A percentile compares a stretch with the other conserved stretches of the same genome.
These are phyloP conservation scores for Citeromyces matritensis DNA, from an alignment of 805 yeast genomes.

Conservation along the genomic window DNA sequence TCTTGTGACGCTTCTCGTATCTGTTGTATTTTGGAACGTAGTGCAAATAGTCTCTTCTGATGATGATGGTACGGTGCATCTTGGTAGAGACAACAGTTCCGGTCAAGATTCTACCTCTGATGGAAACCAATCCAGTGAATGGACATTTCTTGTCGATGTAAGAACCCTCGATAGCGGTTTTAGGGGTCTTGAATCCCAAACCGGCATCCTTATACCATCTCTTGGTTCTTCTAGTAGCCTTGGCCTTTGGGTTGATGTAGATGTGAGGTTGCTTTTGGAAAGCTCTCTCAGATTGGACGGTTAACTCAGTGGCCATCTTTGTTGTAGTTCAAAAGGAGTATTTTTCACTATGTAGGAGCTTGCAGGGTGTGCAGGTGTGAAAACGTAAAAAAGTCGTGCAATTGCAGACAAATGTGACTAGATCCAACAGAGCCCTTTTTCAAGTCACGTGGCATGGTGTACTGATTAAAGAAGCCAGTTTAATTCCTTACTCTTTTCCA, in stretches of 20 bases:
- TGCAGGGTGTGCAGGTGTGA: conserved; percentile 1
- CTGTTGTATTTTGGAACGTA: conserved; percentile 99
- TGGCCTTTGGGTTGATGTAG: conserved; percentile 99
- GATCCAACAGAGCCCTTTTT: neutral
- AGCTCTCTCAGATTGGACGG: conserved; percentile 99
- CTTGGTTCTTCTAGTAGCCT: conserved; percentile 97
- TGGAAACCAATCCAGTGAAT: conserved; percentile 90
- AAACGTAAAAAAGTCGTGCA: neutral
- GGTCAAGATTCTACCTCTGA: conserved; percentile 98
- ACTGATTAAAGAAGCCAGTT: conserved; percentile 14
- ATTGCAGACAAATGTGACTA: neutral
- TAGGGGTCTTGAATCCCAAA: conserved; percentile 99
- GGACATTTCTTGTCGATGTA: conserved; percentile 99
- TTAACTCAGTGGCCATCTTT: conserved; percentile 98
- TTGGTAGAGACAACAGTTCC: conserved; percentile 99
- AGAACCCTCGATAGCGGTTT: conserved; percentile 93
- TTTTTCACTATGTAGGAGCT: conserved; percentile 1
- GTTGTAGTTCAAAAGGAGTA: conserved; percentile 7
- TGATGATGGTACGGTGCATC: conserved; percentile 99
- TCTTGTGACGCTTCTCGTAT: conserved; percentile 99
- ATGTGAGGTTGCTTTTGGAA: conserved; percentile 99
- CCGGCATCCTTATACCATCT: conserved; percentile 99
- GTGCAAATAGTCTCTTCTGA: conserved; percentile 99
- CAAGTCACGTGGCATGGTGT: conserved; percentile 1
- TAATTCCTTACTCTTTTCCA: conserved; percentile 16